Conservation (phyloP, 768 basidiomycete genomes). For the Saitozyma podzolica region DNA sequence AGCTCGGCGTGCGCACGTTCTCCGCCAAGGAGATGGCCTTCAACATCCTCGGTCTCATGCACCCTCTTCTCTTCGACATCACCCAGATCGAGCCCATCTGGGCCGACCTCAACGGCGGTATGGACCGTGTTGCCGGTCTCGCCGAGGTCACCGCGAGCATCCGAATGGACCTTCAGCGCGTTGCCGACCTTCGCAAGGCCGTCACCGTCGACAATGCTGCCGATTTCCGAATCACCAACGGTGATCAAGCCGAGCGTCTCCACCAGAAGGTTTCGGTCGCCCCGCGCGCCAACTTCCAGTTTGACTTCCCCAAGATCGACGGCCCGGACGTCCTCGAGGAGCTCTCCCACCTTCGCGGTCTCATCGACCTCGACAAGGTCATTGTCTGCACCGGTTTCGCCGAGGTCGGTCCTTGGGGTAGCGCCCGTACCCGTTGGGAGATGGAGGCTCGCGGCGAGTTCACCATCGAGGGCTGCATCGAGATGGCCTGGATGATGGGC, state of each 20-base stretch:
- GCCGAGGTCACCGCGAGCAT: slow-evolving; percentile 88
- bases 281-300: slow-evolving; percentile 97
- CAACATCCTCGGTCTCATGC: slow-evolving; percentile 99
- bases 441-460: slow-evolving; percentile 98
- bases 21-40: slow-evolving; percentile 99
- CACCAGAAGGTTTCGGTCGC: slow-evolving; percentile 88
- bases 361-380: slow-evolving; percentile 94
- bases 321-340: slow-evolving; percentile 66
- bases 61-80: slow-evolving; percentile 97
- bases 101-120: slow-evolving; percentile 97
- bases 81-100: slow-evolving; percentile 99
- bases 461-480: slow-evolving; percentile 95
- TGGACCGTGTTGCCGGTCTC: slow-evolving; percentile 94
- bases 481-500: slow-evolving; percentile 99
- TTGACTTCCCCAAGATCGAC: slow-evolving; percentile 88
- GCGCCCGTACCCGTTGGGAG: slow-evolving; percentile 97
- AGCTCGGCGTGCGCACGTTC: slow-evolving; percentile 92
- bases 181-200: slow-evolving; percentile 88
- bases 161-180: slow-evolving; percentile 74
- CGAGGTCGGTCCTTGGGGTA: slow-evolving; percentile 98
- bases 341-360: slow-evolving; percentile 74
- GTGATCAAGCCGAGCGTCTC: slow-evolving; percentile 85
- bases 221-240: slow-evolving; percentile 90
- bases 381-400: slow-evolving; percentile 94
- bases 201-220: slow-evolving; percentile 90